Evolutionary conservation across 345 rosid species (phyloP).

Genomic region (Chamaenerion angustifolium): DNA sequence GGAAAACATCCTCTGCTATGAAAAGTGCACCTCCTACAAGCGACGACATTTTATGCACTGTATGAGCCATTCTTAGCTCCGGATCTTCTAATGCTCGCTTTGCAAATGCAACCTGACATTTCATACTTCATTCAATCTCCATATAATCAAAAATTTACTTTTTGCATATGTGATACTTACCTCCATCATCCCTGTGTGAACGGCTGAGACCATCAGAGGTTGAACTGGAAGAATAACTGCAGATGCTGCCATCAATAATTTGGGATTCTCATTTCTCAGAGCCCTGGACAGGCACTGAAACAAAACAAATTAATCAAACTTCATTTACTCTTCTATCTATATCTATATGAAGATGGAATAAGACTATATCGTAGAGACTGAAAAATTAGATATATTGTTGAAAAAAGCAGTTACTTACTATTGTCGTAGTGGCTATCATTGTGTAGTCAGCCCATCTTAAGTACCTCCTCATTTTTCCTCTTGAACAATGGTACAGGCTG

Average conservation of each 20-base stretch:
- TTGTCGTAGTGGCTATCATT: slow-evolving; percentile 78
- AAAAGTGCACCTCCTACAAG: slow-evolving; percentile 70
- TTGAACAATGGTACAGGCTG: slow-evolving; percentile 74
- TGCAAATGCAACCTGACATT: slow-evolving; percentile 62
- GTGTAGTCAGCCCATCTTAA: slow-evolving; percentile 88
- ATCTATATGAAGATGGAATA: too few relatives aligned
- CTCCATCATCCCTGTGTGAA: slow-evolving; percentile 97
- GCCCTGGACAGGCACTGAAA: slow-evolving; percentile 82
- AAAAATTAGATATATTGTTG: too few relatives aligned
- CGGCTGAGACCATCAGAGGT: slow-evolving; percentile 85
- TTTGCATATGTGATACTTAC: slow-evolving; percentile 17
- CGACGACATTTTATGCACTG: slow-evolving; percentile 77
- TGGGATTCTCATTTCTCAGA: slow-evolving; percentile 75
- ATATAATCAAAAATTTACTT: too few relatives aligned
- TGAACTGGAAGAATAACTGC: slow-evolving; percentile 72
- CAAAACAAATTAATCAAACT: too few relatives aligned
- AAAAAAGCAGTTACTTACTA: slow-evolving; percentile 26
- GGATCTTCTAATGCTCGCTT: slow-evolving; percentile 69
- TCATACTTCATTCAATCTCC: too few relatives aligned
- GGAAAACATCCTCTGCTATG: slow-evolving; percentile 79
- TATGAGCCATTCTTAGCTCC: slow-evolving; percentile 56
- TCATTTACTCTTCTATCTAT: too few relatives aligned
- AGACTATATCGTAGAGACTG: too few relatives aligned
- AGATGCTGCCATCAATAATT: slow-evolving; percentile 90
- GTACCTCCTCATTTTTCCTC: slow-evolving; percentile 64